Evolutionary conservation across 2,329 filamentous ascomycete genomes (phyloP).

Genomic region (Nigrospora sphaerica): DNA sequence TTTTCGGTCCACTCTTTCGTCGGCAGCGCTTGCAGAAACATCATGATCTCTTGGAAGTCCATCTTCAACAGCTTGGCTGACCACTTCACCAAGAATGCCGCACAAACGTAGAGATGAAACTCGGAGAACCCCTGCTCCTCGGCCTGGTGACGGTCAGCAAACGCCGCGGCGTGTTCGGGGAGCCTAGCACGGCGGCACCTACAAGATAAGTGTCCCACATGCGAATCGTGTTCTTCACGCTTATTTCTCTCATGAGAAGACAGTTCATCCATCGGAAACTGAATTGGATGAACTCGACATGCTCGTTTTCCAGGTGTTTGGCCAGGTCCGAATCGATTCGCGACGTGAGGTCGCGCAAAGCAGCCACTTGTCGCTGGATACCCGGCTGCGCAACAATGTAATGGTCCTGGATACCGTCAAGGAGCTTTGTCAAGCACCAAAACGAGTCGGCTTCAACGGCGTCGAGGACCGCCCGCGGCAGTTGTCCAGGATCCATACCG

Average conservation of each 20-base stretch:
- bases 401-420: constrained; percentile 99
- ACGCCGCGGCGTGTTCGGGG: background rate
- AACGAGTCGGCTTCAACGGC: constrained; percentile 97
- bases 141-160: constrained; percentile 48
- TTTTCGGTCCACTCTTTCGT: constrained; percentile 96
- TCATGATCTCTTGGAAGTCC: constrained; percentile 99
- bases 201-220: constrained; percentile 99
- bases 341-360: constrained; percentile 81
- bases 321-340: constrained; percentile 80
- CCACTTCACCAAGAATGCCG: constrained; percentile 97
- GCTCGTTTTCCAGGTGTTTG: constrained; percentile 82
- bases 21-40: constrained; percentile 93
- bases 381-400: constrained; percentile 97
- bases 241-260: constrained; percentile 94
- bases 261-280: constrained; percentile 99
- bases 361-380: constrained; percentile 88
- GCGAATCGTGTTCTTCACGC: constrained; percentile 89
- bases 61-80: constrained; percentile 90
- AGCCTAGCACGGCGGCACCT: constrained; percentile 20
- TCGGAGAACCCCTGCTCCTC: constrained; percentile 98
- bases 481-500: constrained; percentile 93
- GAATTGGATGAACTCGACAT: constrained; percentile 98
- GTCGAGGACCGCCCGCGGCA: constrained; percentile 84
- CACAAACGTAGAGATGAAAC: constrained; percentile 97
- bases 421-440: constrained; percentile 94